Evolutionary conservation across 257 asterid species (phyloP).

Genomic region (Plantago ovata): DNA sequence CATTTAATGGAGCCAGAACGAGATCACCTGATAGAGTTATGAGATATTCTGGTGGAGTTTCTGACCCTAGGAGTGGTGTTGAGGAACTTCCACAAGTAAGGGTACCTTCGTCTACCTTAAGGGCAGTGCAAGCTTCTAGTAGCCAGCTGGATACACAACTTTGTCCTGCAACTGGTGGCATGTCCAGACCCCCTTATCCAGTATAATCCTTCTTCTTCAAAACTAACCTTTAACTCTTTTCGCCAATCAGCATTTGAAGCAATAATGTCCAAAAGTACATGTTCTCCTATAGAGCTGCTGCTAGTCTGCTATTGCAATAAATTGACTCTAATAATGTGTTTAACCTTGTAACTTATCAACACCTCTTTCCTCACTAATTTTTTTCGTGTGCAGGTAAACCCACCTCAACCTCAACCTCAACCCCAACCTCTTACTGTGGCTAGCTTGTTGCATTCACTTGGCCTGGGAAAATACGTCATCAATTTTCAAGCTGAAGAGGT

Average conservation of each 20-base stretch:
- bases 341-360: no score
- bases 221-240: conserved; percentile 3
- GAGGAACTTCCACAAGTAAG: conserved; percentile 30
- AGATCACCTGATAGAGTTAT: conserved; percentile 24
- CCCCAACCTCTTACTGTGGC: conserved; percentile 38
- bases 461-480: conserved; percentile 60
- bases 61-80: conserved; percentile 26
- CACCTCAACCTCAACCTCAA: conserved; percentile 12
- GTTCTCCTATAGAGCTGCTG: no score
- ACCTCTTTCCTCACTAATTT: not conserved
- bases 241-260: not conserved
- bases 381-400: not conserved
- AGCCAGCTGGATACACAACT: conserved; percentile 26
- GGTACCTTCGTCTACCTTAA: conserved; percentile 30
- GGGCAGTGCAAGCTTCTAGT: conserved; percentile 23
- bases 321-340: no score
- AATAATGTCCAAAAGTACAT: not conserved
- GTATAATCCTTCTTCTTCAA: conserved; percentile 33
- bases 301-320: no score
- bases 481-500: conserved; percentile 82
- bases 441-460: conserved; percentile 53
- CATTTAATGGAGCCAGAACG: conserved; percentile 27
- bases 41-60: conserved; percentile 27
- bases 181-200: conserved; percentile 28
- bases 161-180: conserved; percentile 39